Conservation (phyloP, 768 basidiomycete genomes). For the Leucocoprinus sp. region DNA sequence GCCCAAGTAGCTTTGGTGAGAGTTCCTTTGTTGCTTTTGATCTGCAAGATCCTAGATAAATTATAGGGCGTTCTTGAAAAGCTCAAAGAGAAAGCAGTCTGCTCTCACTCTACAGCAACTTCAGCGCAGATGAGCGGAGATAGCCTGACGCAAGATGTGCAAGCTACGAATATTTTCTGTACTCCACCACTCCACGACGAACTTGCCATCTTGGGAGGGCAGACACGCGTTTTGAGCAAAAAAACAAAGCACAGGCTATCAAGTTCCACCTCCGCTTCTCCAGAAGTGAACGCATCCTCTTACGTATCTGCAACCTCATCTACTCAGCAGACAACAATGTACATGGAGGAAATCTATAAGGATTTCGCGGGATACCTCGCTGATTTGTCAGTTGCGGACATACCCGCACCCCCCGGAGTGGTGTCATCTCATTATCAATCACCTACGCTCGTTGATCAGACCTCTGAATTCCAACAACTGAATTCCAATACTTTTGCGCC, state of each 20-base stretch:
- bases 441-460: conserved; percentile 3
- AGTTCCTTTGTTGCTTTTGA: neutral
- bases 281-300: neutral
- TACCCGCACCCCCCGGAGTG: conserved; percentile 5
- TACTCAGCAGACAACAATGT: conserved; percentile 7
- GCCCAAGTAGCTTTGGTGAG: conserved; percentile 38
- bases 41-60: neutral
- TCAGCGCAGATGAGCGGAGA: conserved; percentile 5
- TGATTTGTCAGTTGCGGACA: conserved; percentile 12
- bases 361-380: conserved; percentile 19
- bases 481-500: neutral
- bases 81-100: conserved; percentile 36
- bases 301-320: neutral
- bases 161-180: conserved; percentile 10
- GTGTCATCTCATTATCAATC: conserved; percentile 9
- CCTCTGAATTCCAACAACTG: neutral
- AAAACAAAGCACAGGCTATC: conserved; percentile 18
- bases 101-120: conserved; percentile 20
- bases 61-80: conserved; percentile 35
- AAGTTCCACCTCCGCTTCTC: conserved; percentile 1
- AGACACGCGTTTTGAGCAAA: conserved; percentile 34
- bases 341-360: conserved; percentile 19
- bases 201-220: conserved; percentile 48
- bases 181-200: conserved; percentile 24
- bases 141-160: conserved; percentile 2